Evolutionary conservation across 2,329 filamentous ascomycete genomes (phyloP).

Genomic region (Decorospora gaudefroyi): DNA sequence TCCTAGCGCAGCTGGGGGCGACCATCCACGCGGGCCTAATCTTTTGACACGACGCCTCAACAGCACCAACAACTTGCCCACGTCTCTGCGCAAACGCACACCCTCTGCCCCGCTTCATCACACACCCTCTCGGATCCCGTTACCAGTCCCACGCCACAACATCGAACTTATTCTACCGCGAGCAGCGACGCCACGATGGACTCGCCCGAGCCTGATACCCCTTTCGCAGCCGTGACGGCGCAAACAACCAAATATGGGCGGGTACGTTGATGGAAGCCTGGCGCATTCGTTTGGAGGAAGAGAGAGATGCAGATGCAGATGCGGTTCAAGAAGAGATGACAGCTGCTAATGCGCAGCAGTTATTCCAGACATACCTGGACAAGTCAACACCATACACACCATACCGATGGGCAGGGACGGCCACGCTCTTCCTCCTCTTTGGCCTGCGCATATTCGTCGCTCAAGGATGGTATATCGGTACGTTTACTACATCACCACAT

Average conservation of each 20-base stretch:
- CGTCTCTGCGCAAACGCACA: constrained; percentile 3
- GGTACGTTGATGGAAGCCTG: constrained; percentile 56
- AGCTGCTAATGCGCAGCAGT: constrained; percentile 56
- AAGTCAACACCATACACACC: constrained; percentile 86
- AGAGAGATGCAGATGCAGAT: not conserved
- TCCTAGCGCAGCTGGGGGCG: constrained; percentile 6
- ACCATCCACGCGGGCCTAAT: constrained; percentile 25
- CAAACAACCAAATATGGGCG: constrained; percentile 77
- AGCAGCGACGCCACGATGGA: constrained; percentile 65
- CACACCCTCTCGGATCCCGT: no score
- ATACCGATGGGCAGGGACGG: constrained; percentile 92
- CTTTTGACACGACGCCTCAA: constrained; percentile 41
- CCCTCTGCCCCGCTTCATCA: constrained; percentile 2
- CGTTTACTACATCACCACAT: constrained; percentile 20
- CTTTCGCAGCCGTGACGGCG: constrained; percentile 85
- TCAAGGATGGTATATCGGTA: constrained; percentile 99
- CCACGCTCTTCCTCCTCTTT: constrained; percentile 74
- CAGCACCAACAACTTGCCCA: no score
- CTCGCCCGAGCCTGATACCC: constrained; percentile 84
- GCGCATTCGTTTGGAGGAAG: constrained; percentile 9
- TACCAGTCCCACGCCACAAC: not conserved
- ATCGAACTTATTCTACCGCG: not conserved
- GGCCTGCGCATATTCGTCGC: constrained; percentile 86
- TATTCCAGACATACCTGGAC: constrained; percentile 93
- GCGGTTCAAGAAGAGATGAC: not conserved